Conservation (phyloP, 2,329 filamentous ascomycete genomes). For the Fusarium nisikadoi region DNA sequence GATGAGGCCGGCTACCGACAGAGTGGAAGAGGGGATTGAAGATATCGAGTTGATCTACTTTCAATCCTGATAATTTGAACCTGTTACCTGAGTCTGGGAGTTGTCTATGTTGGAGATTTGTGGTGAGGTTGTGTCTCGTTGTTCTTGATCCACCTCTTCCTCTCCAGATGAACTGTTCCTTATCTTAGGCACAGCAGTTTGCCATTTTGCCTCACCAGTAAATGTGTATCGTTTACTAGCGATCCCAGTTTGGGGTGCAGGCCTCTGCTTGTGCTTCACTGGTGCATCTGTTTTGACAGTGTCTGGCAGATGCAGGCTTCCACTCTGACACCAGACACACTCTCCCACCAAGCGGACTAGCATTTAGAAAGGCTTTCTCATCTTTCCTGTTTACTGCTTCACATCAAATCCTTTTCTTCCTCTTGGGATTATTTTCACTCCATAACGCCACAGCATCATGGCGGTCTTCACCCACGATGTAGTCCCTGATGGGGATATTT, state of each 20-base stretch:
- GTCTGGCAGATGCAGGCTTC: neutral
- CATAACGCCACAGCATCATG: neutral
- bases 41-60: neutral
- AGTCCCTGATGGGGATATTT: neutral
- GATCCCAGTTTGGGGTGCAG: neutral
- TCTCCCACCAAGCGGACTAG: neutral
- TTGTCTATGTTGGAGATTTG: too few species aligned
- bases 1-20: neutral
- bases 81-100: too few species aligned
- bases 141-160: neutral
- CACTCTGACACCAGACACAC: neutral
- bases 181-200: neutral
- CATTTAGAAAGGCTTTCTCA: neutral
- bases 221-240: neutral
- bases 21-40: neutral
- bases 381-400: too few species aligned
- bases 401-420: neutral
- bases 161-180: too few species aligned
- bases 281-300: neutral
- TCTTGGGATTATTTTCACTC: too few species aligned
- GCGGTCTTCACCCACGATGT: fast-evolving
- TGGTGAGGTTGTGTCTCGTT: neutral
- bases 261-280: neutral
- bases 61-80: too few species aligned
- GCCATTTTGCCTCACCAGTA: too few species aligned